Percentiles rank a stretch among this genome's conserved stretches.
phyloP scores from a whole-genome alignment of 345 rosid species.

The Rhizophora apiculata region DNA sequence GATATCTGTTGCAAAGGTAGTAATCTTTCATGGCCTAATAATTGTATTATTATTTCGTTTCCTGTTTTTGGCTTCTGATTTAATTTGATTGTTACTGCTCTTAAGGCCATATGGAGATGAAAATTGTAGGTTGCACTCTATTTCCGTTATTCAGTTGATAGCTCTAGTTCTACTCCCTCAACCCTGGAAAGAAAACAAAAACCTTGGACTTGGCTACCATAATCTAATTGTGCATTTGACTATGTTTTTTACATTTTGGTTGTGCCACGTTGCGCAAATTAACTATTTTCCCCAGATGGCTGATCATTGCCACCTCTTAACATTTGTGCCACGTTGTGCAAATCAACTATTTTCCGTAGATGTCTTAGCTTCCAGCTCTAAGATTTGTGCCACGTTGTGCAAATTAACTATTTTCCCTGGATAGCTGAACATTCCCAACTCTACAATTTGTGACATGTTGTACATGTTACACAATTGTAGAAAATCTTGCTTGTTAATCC shows the following conservation, averaged over 20 bases:
- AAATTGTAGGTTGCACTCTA: background rate
- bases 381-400: background rate
- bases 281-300: too few relatives aligned
- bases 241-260: too few relatives aligned
- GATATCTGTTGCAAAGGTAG: too few relatives aligned
- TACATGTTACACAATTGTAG: background rate
- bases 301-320: too few relatives aligned
- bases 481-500: background rate
- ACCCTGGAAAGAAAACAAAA: background rate
- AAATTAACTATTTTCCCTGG: background rate
- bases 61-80: background rate
- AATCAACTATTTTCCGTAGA: too few relatives aligned
- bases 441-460: background rate
- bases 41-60: background rate
- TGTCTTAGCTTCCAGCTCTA: background rate
- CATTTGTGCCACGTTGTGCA: too few relatives aligned
- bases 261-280: too few relatives aligned
- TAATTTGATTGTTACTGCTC: background rate
- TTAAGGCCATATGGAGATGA: constrained; percentile 1
- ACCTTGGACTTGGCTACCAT: too few relatives aligned
- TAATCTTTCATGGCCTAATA: too few relatives aligned
- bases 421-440: background rate
- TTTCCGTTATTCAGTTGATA: background rate
- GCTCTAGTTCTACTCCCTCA: background rate
- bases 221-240: too few relatives aligned